Evolutionary conservation across 2,329 filamentous ascomycete genomes (phyloP).

Genomic region (Triangularia verruculosa): DNA sequence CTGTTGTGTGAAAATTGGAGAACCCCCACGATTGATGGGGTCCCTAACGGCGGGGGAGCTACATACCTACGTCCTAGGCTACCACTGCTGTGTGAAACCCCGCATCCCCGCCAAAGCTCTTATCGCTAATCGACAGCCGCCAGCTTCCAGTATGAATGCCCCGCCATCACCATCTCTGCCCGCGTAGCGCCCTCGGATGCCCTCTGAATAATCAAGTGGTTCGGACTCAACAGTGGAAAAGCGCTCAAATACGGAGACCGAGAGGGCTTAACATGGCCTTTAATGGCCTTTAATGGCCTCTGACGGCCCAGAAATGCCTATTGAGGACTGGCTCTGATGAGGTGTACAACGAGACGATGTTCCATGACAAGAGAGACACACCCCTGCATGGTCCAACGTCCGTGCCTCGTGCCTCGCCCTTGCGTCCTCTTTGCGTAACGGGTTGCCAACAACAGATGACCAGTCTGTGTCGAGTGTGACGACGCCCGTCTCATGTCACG

Average conservation of each 20-base stretch:
- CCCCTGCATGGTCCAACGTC: background rate
- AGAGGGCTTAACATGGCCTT: constrained; percentile 9
- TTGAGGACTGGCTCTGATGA: constrained; percentile 20
- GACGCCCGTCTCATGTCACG: constrained; percentile 3
- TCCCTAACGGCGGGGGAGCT: no score
- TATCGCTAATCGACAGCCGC: background rate
- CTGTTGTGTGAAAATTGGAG: background rate
- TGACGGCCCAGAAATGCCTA: constrained; percentile 11
- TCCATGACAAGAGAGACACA: constrained; percentile 9
- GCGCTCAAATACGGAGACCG: background rate
- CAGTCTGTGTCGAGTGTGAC: constrained; percentile 4
- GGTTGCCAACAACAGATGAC: constrained; percentile 1
- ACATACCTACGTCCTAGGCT: no score
- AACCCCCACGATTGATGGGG: background rate
- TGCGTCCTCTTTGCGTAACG: constrained; percentile 2
- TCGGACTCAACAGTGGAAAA: background rate
- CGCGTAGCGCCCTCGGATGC: background rate
- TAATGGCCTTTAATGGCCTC: background rate
- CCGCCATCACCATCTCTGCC: background rate
- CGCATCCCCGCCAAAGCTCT: background rate
- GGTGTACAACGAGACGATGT: constrained; percentile 22
- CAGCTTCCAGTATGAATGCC: background rate
- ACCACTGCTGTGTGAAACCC: no score
- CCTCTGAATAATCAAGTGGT: no score
- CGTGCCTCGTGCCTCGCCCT: constrained; percentile 7